Conservation (phyloP, 1,284 basidiomycete genomes). For the Marasmius sp. region DNA sequence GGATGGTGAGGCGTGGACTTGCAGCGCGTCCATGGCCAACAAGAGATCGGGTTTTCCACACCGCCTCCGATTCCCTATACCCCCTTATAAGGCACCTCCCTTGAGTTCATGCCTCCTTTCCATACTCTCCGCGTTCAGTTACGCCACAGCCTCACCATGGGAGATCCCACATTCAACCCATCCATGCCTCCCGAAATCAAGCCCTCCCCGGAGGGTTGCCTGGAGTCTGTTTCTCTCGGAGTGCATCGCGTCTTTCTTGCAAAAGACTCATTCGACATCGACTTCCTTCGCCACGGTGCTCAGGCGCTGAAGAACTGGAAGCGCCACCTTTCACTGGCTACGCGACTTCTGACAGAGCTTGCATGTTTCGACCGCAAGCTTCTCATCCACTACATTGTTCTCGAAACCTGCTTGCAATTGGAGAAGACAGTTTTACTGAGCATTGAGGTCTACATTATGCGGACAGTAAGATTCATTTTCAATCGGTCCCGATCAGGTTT, state of each 20-base stretch:
- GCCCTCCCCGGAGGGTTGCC: too few species aligned
- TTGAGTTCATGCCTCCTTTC: too few species aligned
- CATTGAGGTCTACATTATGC: not conserved
- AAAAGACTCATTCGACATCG: constrained; percentile 1
- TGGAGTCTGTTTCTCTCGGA: not conserved
- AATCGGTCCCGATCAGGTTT: not conserved
- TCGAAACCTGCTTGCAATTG: not conserved
- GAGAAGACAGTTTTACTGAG: not conserved
- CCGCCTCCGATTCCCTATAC: too few species aligned
- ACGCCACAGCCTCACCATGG: too few species aligned
- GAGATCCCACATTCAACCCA: too few species aligned
- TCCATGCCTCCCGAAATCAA: too few species aligned
- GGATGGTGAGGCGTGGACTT: too few species aligned
- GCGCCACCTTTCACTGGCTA: not conserved
- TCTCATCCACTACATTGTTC: not conserved
- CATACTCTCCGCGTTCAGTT: too few species aligned
- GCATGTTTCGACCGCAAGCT: not conserved
- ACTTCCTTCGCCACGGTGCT: constrained; percentile 1
- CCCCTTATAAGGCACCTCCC: too few species aligned
- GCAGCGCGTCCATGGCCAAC: too few species aligned
- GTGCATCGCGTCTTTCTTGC: constrained; percentile 6
- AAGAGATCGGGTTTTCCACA: too few species aligned
- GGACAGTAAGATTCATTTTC: not conserved
- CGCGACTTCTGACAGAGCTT: not conserved
- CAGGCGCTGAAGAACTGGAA: constrained; percentile 16